These are phyloP conservation scores for Geotrichum bryndzae DNA, from an alignment of 1,139 yeast species.

Conservation along the genomic window DNA sequence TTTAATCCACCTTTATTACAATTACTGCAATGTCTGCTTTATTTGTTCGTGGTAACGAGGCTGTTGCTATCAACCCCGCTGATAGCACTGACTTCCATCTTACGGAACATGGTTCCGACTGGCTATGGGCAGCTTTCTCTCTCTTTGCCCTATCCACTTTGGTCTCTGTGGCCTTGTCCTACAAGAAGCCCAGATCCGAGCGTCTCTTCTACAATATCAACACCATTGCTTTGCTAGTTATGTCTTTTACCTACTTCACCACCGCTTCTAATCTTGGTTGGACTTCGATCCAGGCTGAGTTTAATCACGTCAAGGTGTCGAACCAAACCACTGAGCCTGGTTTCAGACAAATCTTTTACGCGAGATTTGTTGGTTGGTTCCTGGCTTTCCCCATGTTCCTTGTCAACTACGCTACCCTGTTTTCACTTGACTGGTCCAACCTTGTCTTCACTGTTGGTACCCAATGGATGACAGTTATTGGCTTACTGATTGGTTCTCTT, in stretches of 20 bases:
- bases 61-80: constrained; percentile 46
- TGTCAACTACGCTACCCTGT: no score
- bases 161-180: no score
- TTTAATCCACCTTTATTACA: no score
- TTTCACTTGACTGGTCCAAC: constrained; percentile 30
- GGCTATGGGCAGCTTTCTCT: constrained; percentile 65
- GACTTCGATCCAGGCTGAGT: constrained; percentile 50
- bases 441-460: constrained; percentile 41
- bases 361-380: no score
- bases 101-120: constrained; percentile 57
- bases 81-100: constrained; percentile 43
- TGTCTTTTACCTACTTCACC: constrained; percentile 53
- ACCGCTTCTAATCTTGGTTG: constrained; percentile 66
- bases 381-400: no score
- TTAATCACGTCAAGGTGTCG: constrained; percentile 45
- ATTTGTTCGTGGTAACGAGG: constrained; percentile 39
- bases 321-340: constrained; percentile 35
- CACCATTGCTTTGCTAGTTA: constrained; percentile 42
- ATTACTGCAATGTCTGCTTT: not conserved
- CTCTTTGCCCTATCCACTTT: no score
- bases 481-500: constrained; percentile 49
- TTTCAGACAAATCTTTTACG: constrained; percentile 34
- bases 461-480: constrained; percentile 48
- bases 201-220: no score
- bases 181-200: no score